These are phyloP conservation scores for Abelmoschus esculentus DNA, from an alignment of 345 rosid species.

Conservation along the genomic window DNA sequence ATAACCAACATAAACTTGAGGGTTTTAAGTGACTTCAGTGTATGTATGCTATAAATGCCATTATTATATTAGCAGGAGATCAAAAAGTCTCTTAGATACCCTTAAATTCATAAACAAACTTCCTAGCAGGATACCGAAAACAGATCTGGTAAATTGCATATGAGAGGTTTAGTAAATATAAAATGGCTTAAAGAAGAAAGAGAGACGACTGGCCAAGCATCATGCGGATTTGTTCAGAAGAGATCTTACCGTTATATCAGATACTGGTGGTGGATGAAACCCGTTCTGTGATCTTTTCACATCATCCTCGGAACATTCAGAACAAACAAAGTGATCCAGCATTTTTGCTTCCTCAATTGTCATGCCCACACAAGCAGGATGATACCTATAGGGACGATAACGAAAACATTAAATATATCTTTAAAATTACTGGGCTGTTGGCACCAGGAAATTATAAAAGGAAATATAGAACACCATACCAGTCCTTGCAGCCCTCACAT, in stretches of 20 bases:
- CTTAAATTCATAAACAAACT: neutral
- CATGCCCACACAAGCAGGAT: conserved; percentile 86
- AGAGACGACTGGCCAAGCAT: neutral
- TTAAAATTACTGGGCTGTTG: neutral
- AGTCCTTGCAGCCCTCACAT: conserved; percentile 89
- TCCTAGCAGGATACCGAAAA: neutral
- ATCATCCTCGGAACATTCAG: conserved; percentile 62
- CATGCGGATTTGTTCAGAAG: conserved; percentile 2
- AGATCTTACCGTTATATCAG: conserved; percentile 44
- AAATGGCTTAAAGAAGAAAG: neutral
- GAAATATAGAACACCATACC: conserved; percentile 38
- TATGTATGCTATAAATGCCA: neutral
- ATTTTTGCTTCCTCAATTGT: conserved; percentile 75
- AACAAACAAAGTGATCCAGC: conserved; percentile 67
- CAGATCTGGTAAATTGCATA: neutral
- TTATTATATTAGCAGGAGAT: neutral
- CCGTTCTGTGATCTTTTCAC: conserved; percentile 60
- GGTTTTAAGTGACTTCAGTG: neutral
- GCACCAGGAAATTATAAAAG: neutral
- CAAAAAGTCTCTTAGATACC: neutral
- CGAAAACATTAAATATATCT: neutral
- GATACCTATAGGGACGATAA: conserved; percentile 50
- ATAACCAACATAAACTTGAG: neutral
- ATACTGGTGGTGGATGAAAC: conserved; percentile 38
- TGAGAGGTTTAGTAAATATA: neutral